Percentiles rank a stretch among this genome's conserved stretches.
Conservation (phyloP, 192 early-diverging fungal species). For the Radiomyces spectabilis region DNA sequence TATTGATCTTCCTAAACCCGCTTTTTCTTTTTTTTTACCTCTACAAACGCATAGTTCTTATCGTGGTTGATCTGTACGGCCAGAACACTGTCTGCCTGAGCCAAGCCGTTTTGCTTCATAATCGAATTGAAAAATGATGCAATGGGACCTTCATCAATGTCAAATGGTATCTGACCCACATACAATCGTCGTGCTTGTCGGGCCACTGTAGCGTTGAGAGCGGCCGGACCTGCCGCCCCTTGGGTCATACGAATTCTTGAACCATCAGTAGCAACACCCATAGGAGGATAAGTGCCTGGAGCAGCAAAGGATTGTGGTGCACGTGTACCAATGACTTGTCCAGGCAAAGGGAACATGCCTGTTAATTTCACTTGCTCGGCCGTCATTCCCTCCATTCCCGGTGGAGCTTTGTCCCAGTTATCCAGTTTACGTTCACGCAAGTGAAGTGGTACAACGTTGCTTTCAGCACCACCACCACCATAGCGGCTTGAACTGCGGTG, state of each 20-base stretch:
- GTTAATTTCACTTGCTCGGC: conserved; percentile 84
- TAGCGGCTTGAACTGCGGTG: conserved; percentile 14
- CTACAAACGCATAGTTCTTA: conserved; percentile 93
- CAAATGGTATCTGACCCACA: conserved; percentile 83
- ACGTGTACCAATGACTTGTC: conserved; percentile 41
- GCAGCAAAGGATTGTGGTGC: conserved; percentile 17
- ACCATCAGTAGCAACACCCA: no score
- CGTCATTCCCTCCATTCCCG: conserved; percentile 80
- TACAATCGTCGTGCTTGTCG: conserved; percentile 88
- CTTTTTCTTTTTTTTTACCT: conserved; percentile 43
- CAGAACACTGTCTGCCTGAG: conserved; percentile 60
- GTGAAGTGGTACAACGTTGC: conserved; percentile 66
- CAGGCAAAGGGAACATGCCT: conserved; percentile 72
- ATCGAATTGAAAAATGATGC: conserved; percentile 82
- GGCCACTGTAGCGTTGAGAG: no score
- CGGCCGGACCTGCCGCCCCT: no score
- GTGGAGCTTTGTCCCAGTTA: conserved; percentile 90
- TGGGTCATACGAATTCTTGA: no score
- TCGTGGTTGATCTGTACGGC: conserved; percentile 86
- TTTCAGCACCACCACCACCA: no score
- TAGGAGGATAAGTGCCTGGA: conserved; percentile 3
- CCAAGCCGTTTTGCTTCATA: conserved; percentile 71
- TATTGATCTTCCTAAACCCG: neutral
- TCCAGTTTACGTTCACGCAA: conserved; percentile 71
- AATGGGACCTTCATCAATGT: conserved; percentile 68